Base-by-base conservation (phyloP, 768 basidiomycete species). In the Mycena venus region DNA sequence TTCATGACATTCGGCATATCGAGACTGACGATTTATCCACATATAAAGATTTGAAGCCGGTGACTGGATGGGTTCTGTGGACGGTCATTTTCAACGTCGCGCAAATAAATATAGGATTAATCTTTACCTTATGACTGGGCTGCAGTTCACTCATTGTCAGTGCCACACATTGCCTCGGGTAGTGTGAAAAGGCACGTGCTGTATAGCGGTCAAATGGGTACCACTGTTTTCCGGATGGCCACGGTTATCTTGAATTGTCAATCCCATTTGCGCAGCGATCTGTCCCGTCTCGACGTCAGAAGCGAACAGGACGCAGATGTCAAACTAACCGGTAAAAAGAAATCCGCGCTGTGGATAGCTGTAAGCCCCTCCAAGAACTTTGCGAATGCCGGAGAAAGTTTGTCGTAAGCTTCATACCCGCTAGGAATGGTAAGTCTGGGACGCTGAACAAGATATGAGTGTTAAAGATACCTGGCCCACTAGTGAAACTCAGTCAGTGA, bases 321-420 rank as follows among this genome's bases (percentile, higher is more conserved):
- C 2, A 14, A 25, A 38, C 68, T 34, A 11, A 51, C 68, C n/a
- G 68, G n/a, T 21, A 69, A n/a, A 23, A 69, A 69, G 17, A 47
- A 69, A 56, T 84, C 79, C 29, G 84, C 90, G 53, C 83, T 80
- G 77, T 93, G 91, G 1, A 87, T 79, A 0, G 91, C 91, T 1
- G 88, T 90, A 19, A 93, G 82, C 5, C 89, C 88, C 77, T 91
- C 90, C 56, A 93, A 82, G 79, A 91, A 91, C 38, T 83, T 84
- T 44, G 85, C 81, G 70, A 85, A 86, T 8, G 86, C 83, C 6
- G 90, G 90, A 0, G 91, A 91, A 23, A 93, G 86, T 19, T 88
- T 83, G 79, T 91, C 90, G 82, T 92, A 93, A 4, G 90, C 91
- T 77, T 90, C 90, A 74, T 92, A 92, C 0, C 85, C 89, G 71